Conservation (phyloP, 2,329 filamentous ascomycete species). For the Calonectria crousiana region DNA sequence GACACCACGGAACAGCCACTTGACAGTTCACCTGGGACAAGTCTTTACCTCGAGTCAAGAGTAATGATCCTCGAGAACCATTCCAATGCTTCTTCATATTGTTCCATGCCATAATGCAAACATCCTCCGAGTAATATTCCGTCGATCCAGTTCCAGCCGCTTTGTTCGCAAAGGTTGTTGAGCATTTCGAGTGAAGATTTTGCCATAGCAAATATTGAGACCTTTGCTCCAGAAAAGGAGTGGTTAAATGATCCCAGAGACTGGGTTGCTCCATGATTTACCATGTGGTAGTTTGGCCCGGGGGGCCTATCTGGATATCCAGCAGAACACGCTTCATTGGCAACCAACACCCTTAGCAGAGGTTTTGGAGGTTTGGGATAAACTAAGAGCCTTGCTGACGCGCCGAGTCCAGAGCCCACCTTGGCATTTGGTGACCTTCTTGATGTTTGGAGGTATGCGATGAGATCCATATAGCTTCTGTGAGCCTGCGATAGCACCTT, state of each 20-base stretch:
- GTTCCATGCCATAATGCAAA: conserved; percentile 88
- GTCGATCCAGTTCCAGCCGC: conserved; percentile 89
- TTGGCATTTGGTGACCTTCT: conserved; percentile 62
- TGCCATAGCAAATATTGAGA: conserved; percentile 66
- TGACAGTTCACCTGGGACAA: conserved; percentile 45
- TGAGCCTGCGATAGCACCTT: conserved; percentile 78
- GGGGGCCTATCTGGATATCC: conserved; percentile 20
- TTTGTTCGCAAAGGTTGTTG: conserved; percentile 81
- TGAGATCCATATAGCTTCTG: conserved; percentile 77
- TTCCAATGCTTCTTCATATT: conserved; percentile 81
- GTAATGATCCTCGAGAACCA: conserved; percentile 77
- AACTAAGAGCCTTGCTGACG: conserved; percentile 63
- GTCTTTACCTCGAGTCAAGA: conserved; percentile 67
- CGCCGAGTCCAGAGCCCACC: conserved; percentile 50
- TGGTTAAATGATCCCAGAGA: conserved; percentile 30
- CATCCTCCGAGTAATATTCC: conserved; percentile 93
- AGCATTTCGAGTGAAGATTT: conserved; percentile 78
- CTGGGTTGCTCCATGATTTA: conserved; percentile 20
- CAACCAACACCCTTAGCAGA: conserved; percentile 28
- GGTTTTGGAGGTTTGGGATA: conserved; percentile 66
- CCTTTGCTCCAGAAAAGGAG: conserved; percentile 30
- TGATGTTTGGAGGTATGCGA: conserved; percentile 72
- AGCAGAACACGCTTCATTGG: conserved; percentile 15
- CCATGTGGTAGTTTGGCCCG: conserved; percentile 29
- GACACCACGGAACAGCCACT: conserved; percentile 45